Evolutionary conservation across 345 rosid species (phyloP).

Genomic region (Citrus glauca): DNA sequence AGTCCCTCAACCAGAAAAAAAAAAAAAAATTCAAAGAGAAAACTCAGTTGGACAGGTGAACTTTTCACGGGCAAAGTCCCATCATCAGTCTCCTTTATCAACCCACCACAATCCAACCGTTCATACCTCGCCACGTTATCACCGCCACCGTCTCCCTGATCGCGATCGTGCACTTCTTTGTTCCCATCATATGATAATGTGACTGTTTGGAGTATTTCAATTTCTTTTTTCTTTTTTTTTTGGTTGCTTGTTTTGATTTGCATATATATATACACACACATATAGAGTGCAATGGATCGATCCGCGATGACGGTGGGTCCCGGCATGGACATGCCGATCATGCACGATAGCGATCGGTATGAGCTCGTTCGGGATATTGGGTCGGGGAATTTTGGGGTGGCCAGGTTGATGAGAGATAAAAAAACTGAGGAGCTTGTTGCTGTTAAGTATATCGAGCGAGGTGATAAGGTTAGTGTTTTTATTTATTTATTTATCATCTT

Average conservation of each 20-base stretch:
- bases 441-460: constrained; percentile 89
- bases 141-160: constrained; percentile 20
- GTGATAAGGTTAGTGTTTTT: constrained; percentile 58
- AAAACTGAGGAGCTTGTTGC: constrained; percentile 72
- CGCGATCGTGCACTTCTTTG: constrained; percentile 10
- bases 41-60: constrained; percentile 31
- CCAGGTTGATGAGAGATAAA: constrained; percentile 74
- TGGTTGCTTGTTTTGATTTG: background rate
- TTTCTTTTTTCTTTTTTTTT: background rate
- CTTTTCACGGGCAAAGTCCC: constrained; percentile 41
- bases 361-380: constrained; percentile 78
- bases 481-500: background rate
- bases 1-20: background rate
- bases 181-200: constrained; percentile 16
- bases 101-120: constrained; percentile 26
- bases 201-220: constrained; percentile 2
- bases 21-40: background rate
- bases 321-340: constrained; percentile 84
- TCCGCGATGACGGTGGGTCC: constrained; percentile 63
- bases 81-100: constrained; percentile 28
- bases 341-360: constrained; percentile 79
- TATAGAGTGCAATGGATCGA: constrained; percentile 55
- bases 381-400: constrained; percentile 76
- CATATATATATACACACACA: no score
- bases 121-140: constrained; percentile 22